Base-by-base conservation (phyloP, 495 filamentous ascomycete species). In the Xylaria scruposa region DNA sequence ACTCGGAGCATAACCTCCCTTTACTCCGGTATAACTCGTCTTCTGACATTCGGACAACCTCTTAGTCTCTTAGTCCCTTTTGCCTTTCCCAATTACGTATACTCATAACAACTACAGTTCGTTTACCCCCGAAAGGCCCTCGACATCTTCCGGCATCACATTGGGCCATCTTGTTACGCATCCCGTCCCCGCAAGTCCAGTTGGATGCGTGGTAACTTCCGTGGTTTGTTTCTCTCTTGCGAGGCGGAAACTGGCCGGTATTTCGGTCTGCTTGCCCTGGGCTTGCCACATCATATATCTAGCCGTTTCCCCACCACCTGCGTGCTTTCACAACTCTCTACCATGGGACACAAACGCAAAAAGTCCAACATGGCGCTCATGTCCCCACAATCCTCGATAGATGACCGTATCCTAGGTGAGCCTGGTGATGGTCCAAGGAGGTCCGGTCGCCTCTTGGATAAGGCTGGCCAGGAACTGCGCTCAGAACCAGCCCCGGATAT, bases 281-380 rank as follows among this genome's bases (percentile, higher is more conserved):
- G 13, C 17, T 71, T 33, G 17, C 33, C 42, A 4, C 53, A 40
- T 54, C 58, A 71, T 73, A 76, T 73, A 73, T 29, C 40, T 4
- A 51, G 53, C 7, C 72, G 2, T n/a, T 21, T 58, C 26, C 19
- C 54, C 59, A 12, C 21, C 29, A 31, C 49, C 9, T 24, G 51
- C 53, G 29, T 51, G 10, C 26, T 38, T 36, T 42, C 51, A 9
- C 38, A 19, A 1, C 29, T 38, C 33, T 19, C 31, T 1, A 47
- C 29, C 1, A 79, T 78, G 76, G 71, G 62, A 4, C 9, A 69
- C 9, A 78, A 73, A 51, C 70, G 75, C 21, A 75, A 75, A 49
- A 77, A 71, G 59, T 72, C 77, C 19, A 51, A 31, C 29, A 64
- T 44, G 59, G 58, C 56, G 38, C 63, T 68, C 36, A 51, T 63